phyloP scores from a whole-genome alignment of 108 stramenopile genomes.

The Pseudonitzschia pungens region DNA sequence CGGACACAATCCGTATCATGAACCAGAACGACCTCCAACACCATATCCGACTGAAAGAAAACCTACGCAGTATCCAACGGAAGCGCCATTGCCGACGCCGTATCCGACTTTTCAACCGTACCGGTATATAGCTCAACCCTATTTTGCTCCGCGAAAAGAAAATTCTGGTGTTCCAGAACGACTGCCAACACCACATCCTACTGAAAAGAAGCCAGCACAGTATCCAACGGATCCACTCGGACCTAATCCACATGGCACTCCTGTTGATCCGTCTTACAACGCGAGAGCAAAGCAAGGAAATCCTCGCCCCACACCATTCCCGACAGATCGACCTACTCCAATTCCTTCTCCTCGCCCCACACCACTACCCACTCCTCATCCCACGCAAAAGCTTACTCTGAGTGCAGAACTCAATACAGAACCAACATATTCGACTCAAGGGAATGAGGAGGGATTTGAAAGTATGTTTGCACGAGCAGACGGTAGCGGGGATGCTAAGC shows the following conservation, averaged over 20 bases:
- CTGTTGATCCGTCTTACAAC: too few species aligned
- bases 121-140: background rate
- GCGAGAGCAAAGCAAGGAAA: too few species aligned
- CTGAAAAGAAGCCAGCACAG: too few species aligned
- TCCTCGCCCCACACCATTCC: background rate
- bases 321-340: background rate
- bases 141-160: background rate
- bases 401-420: background rate
- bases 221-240: too few species aligned
- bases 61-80: constrained; percentile 13
- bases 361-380: background rate
- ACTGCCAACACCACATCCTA: too few species aligned
- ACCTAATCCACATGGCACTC: too few species aligned
- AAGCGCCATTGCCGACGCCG: background rate
- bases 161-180: too few species aligned
- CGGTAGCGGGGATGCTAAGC: background rate
- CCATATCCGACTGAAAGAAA: constrained; percentile 8
- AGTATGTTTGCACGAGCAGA: background rate
- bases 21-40: background rate
- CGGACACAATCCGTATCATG: too few species aligned
- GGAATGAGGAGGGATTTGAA: background rate
- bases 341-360: background rate
- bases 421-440: background rate
- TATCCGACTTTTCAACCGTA: background rate
- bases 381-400: background rate